phyloP scores from a whole-genome alignment of 1,284 basidiomycete species.

The Malassezia restricta region DNA sequence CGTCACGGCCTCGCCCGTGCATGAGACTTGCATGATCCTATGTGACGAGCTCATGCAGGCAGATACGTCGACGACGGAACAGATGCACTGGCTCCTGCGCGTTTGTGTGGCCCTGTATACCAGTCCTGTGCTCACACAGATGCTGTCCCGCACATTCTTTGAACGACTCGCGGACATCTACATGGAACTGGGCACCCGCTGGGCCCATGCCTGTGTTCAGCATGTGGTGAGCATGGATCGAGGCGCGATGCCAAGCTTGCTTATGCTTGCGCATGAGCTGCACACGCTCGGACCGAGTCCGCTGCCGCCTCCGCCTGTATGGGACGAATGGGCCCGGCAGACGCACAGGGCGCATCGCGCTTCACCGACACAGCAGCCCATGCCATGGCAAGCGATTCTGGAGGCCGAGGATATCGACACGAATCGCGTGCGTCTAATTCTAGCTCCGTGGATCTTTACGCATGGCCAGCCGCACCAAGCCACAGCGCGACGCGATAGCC shows the following conservation, averaged over 20 bases:
- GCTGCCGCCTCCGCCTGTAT: background rate
- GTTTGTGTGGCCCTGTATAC: slow-evolving; percentile 1
- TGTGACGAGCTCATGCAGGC: background rate
- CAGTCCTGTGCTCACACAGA: background rate
- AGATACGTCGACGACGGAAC: background rate
- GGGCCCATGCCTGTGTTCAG: background rate
- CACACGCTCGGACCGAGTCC: slow-evolving; percentile 1
- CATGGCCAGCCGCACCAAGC: background rate
- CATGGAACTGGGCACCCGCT: background rate
- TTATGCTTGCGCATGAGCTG: background rate
- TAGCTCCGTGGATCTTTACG: slow-evolving; percentile 1
- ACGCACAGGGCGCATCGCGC: background rate
- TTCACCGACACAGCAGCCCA: background rate
- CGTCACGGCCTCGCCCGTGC: background rate
- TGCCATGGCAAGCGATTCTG: background rate
- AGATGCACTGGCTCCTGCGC: background rate
- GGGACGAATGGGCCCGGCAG: background rate
- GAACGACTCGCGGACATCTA: background rate
- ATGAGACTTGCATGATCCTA: background rate
- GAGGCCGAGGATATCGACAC: background rate
- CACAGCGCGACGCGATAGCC: background rate
- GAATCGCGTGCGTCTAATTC: background rate
- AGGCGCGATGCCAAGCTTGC: background rate
- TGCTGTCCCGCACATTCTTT: background rate
- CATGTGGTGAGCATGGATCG: background rate